These are phyloP conservation scores for Tardiomyces digboiensis DNA, from an alignment of 1,139 yeast genomes.

Conservation along the genomic window DNA sequence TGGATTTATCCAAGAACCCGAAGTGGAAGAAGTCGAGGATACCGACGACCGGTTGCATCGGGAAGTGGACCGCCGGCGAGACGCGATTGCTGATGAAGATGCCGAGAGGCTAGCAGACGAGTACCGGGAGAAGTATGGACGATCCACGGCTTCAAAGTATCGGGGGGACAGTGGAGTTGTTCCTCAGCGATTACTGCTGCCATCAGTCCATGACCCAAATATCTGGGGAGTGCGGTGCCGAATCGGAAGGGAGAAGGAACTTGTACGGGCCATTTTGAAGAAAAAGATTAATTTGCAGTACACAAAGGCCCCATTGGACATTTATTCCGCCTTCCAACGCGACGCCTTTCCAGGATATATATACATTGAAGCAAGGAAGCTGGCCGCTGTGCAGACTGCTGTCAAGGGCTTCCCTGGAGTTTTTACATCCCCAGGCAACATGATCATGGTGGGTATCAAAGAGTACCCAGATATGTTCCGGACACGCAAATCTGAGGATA, in stretches of 20 bases:
- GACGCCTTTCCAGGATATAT: conserved; percentile 88
- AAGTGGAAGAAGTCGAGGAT: conserved; percentile 56
- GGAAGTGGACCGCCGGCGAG: conserved; percentile 85
- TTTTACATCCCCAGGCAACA: conserved; percentile 42
- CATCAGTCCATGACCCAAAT: conserved; percentile 93
- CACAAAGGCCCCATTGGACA: conserved; percentile 53
- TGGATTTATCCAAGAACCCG: conserved; percentile 34
- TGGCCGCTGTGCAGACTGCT: conserved; percentile 86
- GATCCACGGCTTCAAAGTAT: conserved; percentile 71
- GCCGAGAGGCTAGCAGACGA: conserved; percentile 93
- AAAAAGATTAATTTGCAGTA: conserved; percentile 64
- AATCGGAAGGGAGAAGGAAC: conserved; percentile 87
- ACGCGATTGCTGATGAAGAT: conserved; percentile 86
- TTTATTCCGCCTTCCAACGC: conserved; percentile 89
- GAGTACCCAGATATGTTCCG: conserved; percentile 91
- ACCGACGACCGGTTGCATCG: conserved; percentile 70
- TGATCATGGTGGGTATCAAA: conserved; percentile 86
- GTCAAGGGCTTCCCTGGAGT: conserved; percentile 85
- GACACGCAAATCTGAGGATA: conserved; percentile 82
- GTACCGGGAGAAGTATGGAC: conserved; percentile 86
- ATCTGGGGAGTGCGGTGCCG: conserved; percentile 95
- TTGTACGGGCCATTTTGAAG: conserved; percentile 75
- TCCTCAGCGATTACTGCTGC: conserved; percentile 87
- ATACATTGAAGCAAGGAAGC: conserved; percentile 88
- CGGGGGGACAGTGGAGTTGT: conserved; percentile 85